Percentiles rank a stretch among this genome's conserved stretches.
Conservation (phyloP, 2,329 filamentous ascomycete species). For the Dactylellina drechsleri region DNA sequence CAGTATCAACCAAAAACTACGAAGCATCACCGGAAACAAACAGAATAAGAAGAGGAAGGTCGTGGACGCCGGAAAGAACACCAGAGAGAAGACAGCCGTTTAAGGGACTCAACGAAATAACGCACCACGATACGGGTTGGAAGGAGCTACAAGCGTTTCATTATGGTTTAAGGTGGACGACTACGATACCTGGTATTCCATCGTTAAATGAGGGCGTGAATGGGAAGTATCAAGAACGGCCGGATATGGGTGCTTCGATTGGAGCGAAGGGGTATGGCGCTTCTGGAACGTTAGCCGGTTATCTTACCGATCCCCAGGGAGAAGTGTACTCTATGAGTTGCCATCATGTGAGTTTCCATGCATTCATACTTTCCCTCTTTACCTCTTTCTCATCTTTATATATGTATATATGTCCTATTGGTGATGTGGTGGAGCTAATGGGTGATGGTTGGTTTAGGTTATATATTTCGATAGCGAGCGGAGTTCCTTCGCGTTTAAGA, state of each 20-base stretch:
- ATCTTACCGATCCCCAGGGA: slow-evolving; percentile 20
- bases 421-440: neutral
- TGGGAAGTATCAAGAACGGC: slow-evolving; percentile 11
- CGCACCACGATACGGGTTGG: neutral
- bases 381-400: no score
- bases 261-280: slow-evolving; percentile 1
- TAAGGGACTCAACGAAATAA: slow-evolving; percentile 2
- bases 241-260: slow-evolving; percentile 36
- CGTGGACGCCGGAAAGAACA: slow-evolving; percentile 27
- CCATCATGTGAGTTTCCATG: slow-evolving; percentile 34
- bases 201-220: slow-evolving; percentile 18
- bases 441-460: slow-evolving; percentile 4
- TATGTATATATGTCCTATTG: neutral
- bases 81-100: slow-evolving; percentile 2
- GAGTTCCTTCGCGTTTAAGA: slow-evolving; percentile 5
- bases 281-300: slow-evolving; percentile 38
- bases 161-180: slow-evolving; percentile 35
- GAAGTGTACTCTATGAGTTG: slow-evolving; percentile 44
- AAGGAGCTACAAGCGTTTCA: slow-evolving; percentile 19
- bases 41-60: neutral
- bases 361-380: no score
- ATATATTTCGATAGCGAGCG: slow-evolving; percentile 8
- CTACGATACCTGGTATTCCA: slow-evolving; percentile 10
- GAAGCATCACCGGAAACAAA: no score
- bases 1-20: neutral